Conservation (phyloP, 257 asterid species). For the Ehretia macrophylla region DNA sequence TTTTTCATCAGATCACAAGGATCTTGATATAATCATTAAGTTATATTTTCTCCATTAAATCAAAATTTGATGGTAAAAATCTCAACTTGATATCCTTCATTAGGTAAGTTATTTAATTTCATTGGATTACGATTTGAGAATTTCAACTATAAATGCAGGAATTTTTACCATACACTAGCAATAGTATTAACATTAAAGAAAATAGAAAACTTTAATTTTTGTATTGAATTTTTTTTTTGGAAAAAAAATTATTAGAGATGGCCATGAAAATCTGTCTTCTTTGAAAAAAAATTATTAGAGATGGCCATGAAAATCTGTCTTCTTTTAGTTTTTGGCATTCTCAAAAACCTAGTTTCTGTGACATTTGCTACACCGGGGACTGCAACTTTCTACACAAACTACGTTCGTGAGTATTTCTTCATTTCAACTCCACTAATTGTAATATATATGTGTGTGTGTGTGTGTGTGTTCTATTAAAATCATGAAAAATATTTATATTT, state of each 20-base stretch:
- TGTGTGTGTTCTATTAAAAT: too few relatives aligned
- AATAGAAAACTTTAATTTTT: neutral
- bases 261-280: neutral
- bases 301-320: neutral
- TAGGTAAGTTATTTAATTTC: too few relatives aligned
- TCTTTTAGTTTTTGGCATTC: slow-evolving; percentile 6
- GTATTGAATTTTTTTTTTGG: too few relatives aligned
- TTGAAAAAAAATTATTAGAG: neutral
- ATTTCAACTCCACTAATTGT: neutral
- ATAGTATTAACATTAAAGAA: too few relatives aligned
- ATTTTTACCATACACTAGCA: too few relatives aligned
- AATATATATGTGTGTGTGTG: too few relatives aligned
- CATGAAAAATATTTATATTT: too few relatives aligned
- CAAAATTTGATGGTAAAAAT: neutral
- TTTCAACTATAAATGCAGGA: too few relatives aligned
- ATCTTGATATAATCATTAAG: neutral
- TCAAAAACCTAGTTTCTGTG: slow-evolving; percentile 20
- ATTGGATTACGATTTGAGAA: too few relatives aligned
- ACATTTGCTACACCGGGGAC: slow-evolving; percentile 35
- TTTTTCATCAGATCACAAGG: neutral
- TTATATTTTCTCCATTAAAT: neutral
- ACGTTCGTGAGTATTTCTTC: slow-evolving; percentile 27
- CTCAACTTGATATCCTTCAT: too few relatives aligned
- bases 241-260: neutral
- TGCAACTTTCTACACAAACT: slow-evolving; percentile 35